Base-by-base conservation (phyloP, 2,329 filamentous ascomycete species). In the Penicillium verrucosum region DNA sequence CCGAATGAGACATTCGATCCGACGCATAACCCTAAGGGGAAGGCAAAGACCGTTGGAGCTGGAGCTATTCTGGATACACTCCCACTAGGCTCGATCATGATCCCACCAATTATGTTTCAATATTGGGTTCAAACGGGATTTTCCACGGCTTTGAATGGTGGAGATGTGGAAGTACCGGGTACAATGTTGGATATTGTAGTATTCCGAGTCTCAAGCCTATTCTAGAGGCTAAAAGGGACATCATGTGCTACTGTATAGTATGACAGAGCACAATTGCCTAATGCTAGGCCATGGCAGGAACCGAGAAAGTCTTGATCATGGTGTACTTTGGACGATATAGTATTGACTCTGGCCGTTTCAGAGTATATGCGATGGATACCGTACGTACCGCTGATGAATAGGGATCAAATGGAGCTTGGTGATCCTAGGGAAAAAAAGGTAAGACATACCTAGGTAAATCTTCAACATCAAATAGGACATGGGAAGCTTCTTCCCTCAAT, bases 51-150 rank as follows among this genome's bases (percentile, higher is more conserved):
- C 38, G 54, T 57, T 49, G 51, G 54, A 47, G 46, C 21, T 56
- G 9, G 40, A 21, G 38, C 21, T 41, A 30, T 18, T 43, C 14
- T 50, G 29, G 54, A 34, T 62, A 62, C 64, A 57, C 64, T 67
- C 64, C 65, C 62, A 65, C 62, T 67, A 67, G 65, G 43, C 53
- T 60, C 63, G 62, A 65, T 63, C 58, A 62, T 55, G 30, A 54
- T 60, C 47, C 60, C 54, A 49, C 63, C 63, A 61, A 61, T 62
- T 11, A 51, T 29, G 5, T 14, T 11, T 41, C 14, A 11, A 12
- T 12, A 16, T 44, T 5, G 21, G 30, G 27, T 49, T 21, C 23
- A 21, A 49, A 49, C 43, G 21, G n/a, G 21, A 23, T 29, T 10
- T 43, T 27, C 9, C 23, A 27, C 12, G 8, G 21, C 37, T 38